A percentile compares a stretch with the other conserved stretches of the same genome.
These are phyloP conservation scores for Debaryomyces maramus DNA, from an alignment of 805 yeast genomes.

Conservation along the genomic window DNA sequence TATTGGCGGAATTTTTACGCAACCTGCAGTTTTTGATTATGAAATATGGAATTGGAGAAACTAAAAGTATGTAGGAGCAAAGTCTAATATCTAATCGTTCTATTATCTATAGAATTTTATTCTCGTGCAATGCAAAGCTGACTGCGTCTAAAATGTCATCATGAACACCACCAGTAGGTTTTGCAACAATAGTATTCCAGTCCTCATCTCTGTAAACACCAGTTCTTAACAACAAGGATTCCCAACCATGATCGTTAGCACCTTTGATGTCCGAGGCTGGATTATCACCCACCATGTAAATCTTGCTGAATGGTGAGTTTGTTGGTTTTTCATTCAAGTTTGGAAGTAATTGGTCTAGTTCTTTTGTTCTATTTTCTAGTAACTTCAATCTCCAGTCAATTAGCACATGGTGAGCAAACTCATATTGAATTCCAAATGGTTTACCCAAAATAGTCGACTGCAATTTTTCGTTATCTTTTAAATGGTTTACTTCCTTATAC, in stretches of 20 bases:
- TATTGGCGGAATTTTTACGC: not conserved
- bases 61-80: no score
- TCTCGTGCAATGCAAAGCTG: slow-evolving; percentile 7
- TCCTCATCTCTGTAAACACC: slow-evolving; percentile 80
- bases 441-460: slow-evolving; percentile 71
- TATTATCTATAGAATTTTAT: slow-evolving; percentile 2
- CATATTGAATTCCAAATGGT: slow-evolving; percentile 77
- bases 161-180: slow-evolving; percentile 51
- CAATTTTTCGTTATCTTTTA: slow-evolving; percentile 34
- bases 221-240: slow-evolving; percentile 76
- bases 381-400: slow-evolving; percentile 52
- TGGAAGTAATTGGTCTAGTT: slow-evolving; percentile 38
- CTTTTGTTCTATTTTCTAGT: slow-evolving; percentile 12
- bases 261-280: slow-evolving; percentile 92
- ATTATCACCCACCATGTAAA: slow-evolving; percentile 96
- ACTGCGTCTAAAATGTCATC: slow-evolving; percentile 51
- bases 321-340: slow-evolving; percentile 40
- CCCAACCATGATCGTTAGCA: slow-evolving; percentile 87
- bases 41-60: no score
- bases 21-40: no score
- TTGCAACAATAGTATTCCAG: slow-evolving; percentile 34
- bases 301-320: slow-evolving; percentile 46
- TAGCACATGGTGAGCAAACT: slow-evolving; percentile 75
- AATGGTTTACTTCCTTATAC: slow-evolving; percentile 54
- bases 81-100: not conserved